phyloP scores from a whole-genome alignment of 2,329 filamentous ascomycete genomes.

The Ceratocystis huliohia region DNA sequence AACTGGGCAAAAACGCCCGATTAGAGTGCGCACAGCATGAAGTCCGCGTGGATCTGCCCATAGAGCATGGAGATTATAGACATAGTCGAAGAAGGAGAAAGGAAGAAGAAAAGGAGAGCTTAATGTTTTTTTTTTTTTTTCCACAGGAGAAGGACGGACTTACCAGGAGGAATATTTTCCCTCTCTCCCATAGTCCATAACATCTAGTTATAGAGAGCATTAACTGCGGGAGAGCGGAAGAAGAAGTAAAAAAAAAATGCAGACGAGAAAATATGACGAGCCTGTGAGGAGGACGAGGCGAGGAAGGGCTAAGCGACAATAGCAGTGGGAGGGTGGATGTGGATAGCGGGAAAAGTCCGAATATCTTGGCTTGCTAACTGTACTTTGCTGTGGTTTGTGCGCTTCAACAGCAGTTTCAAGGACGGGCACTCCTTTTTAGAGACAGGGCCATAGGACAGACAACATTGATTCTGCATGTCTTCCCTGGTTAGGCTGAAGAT shows the following conservation, averaged over 20 bases:
- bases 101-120: no score
- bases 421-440: background rate
- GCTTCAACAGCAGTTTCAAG: background rate
- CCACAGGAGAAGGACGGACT: no score
- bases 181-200: no score
- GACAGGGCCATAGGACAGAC: no score
- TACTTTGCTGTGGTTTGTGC: slow-evolving; percentile 4
- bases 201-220: no score
- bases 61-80: no score
- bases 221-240: background rate
- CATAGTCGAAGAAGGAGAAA: no score
- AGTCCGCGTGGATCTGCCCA: no score
- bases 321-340: background rate
- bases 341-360: background rate
- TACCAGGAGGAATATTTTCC: no score
- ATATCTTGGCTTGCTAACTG: background rate
- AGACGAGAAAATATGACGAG: background rate
- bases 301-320: background rate
- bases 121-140: no score
- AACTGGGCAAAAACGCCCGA: background rate
- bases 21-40: background rate
- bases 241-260: background rate
- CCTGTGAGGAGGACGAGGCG: background rate
- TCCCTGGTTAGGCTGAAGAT: background rate
- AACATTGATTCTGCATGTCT: background rate